Evolutionary conservation across 176 grass and related monocot species (phyloP), one percentile per base, ranked within the genome.

Genomic region (Puccinellia tenuiflora): DNA sequence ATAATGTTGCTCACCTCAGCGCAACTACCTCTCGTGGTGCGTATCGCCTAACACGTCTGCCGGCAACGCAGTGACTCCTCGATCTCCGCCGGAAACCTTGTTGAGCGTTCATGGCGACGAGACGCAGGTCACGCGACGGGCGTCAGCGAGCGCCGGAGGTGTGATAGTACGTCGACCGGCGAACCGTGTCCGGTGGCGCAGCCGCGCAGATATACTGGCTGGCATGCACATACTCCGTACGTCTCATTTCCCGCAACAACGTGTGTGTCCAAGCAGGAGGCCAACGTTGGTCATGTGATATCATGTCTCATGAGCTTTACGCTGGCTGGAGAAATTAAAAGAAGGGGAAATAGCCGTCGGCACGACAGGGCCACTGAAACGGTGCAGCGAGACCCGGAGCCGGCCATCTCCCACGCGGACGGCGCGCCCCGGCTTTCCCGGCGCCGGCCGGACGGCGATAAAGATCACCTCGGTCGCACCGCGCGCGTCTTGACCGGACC

Each of bases 361-460:
- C n/a, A n/a, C n/a, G n/a, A n/a, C n/a, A n/a, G n/a, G n/a, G n/a
- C n/a, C n/a, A n/a, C 2, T 21, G 26, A 45, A n/a, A 8, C 20
- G n/a, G n/a, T n/a, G n/a, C 20, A 63, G 51, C 43, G 43, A 12
- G 57, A n/a, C 66, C 12, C 22, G 64, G 81, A 65, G 52, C 71
- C 81, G 81, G n/a, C n/a, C n/a, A n/a, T n/a, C n/a, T 7, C 38
- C 10, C 66, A 73, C 56, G 68, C 46, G 46, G 66, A 73, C 67
- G 84, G 51, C 42, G 42, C 11, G 21, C n/a, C n/a, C n/a, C 84
- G 51, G 20, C 76, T 73, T 73, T 24, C n/a, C 33, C 75, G 40
- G 61, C 73, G 59, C 45, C 81, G 68, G 39, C 68, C 81, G 68
- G 39, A 52, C 81, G 55, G 55, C 54, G 69, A 26, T 59, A 73